Percentiles rank a stretch among this genome's conserved stretches.
These are phyloP conservation scores for Cryptococcus jaspeensis DNA, from an alignment of 1,284 basidiomycete species.

Conservation along the genomic window DNA sequence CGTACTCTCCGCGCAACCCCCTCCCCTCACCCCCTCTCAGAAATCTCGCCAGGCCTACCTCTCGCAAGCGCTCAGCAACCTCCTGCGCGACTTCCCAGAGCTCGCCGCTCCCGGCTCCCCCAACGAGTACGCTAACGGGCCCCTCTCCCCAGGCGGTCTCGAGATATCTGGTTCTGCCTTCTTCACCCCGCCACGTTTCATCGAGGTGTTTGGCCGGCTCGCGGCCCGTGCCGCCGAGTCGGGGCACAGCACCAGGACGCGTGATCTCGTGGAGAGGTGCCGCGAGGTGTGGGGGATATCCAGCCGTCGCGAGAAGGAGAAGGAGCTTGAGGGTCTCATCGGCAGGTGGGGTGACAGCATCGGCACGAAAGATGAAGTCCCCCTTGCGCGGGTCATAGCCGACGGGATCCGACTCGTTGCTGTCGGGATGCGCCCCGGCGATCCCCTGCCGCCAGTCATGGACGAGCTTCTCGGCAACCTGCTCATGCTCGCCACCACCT, in stretches of 20 bases:
- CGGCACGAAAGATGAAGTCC: slow-evolving; percentile 26
- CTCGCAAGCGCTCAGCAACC: slow-evolving; percentile 17
- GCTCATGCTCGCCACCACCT: slow-evolving; percentile 19
- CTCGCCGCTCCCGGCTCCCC: slow-evolving; percentile 26
- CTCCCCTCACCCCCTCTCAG: slow-evolving; percentile 21
- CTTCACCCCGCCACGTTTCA: slow-evolving; percentile 35
- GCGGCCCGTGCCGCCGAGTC: slow-evolving; percentile 20
- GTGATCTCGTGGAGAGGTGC: slow-evolving; percentile 44
- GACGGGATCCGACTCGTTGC: slow-evolving; percentile 28
- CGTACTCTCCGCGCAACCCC: slow-evolving; percentile 22
- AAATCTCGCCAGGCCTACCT: slow-evolving; percentile 26
- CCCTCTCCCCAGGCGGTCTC: slow-evolving; percentile 9
- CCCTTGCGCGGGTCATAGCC: slow-evolving; percentile 11
- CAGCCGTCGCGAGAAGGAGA: slow-evolving; percentile 33
- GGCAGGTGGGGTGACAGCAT: slow-evolving; percentile 35
- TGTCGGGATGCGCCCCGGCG: slow-evolving; percentile 11
- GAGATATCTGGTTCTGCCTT: slow-evolving; percentile 13
- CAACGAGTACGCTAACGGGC: slow-evolving; percentile 10
- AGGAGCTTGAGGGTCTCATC: slow-evolving; percentile 34
- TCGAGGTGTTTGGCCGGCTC: slow-evolving; percentile 35
- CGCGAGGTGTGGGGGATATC: slow-evolving; percentile 45
- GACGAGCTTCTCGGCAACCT: slow-evolving; percentile 24
- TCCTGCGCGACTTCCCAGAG: slow-evolving; percentile 34
- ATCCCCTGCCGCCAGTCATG: slow-evolving; percentile 23
- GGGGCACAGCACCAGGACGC: slow-evolving; percentile 20